Conservation (phyloP, 2,329 filamentous ascomycete species). For the Xylariaceae sp. region DNA sequence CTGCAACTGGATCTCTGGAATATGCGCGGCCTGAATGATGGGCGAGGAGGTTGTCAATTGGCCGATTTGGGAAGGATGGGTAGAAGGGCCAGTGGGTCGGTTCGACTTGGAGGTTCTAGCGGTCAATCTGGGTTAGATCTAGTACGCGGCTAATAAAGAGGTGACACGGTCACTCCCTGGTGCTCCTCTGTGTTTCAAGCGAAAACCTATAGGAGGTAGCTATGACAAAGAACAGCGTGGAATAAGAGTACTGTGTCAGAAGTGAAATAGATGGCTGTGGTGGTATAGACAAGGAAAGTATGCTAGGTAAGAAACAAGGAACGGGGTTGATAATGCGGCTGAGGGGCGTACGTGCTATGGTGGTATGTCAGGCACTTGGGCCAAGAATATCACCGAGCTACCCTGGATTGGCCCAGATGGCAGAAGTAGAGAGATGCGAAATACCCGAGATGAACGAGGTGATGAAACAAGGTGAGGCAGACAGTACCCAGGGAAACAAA, state of each 20-base stretch:
- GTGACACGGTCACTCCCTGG: too few species aligned
- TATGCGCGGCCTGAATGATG: constrained; percentile 54
- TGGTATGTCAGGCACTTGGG: too few species aligned
- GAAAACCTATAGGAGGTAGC: too few species aligned
- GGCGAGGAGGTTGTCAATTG: constrained; percentile 68
- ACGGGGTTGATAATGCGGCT: neutral
- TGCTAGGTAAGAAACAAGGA: neutral
- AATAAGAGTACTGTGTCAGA: neutral
- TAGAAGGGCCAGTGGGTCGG: constrained; percentile 47
- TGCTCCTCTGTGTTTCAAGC: too few species aligned
- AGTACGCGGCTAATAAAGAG: neutral
- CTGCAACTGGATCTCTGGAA: constrained; percentile 38
- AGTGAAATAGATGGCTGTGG: neutral
- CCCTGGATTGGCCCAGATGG: too few species aligned
- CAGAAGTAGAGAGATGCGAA: too few species aligned
- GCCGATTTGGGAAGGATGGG: constrained; percentile 62
- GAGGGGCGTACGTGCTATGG: neutral
- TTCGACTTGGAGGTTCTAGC: constrained; percentile 18
- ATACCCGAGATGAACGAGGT: too few species aligned
- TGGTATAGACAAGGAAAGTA: neutral
- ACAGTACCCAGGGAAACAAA: too few species aligned
- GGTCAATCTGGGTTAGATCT: neutral
- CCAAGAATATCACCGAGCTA: too few species aligned
- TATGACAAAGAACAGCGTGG: too few species aligned
- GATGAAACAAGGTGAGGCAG: too few species aligned